Evolutionary conservation across 2,329 filamentous ascomycete genomes (phyloP), one percentile per base, ranked within the genome.

Genomic region (Domatiomyces globalis): DNA sequence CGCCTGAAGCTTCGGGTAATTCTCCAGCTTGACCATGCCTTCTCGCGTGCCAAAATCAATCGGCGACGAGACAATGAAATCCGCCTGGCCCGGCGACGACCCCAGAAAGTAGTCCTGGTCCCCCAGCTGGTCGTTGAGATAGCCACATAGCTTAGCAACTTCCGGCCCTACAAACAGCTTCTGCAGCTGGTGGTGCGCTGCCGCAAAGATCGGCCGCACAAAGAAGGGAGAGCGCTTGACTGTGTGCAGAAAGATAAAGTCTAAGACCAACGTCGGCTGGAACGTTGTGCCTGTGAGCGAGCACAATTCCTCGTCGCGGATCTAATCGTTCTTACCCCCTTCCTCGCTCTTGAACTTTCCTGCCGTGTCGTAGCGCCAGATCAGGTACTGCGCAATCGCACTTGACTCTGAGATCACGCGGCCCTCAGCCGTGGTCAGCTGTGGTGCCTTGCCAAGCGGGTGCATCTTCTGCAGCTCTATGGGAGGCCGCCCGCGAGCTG

Each of bases 371-470:
- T 65, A 66, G 15, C 58, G 64, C 2, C 58, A 52, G 29, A 67
- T 58, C 12, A 67, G 55, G 51, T 67, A 66, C 17, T 58, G 59
- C 1, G 57, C 56, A 19, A 67, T 65, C 12, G 61, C 61, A 18
- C 58, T 49, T n/a, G 57, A 59, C 52, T 67, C 65, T n/a, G 61
- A 56, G 36, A 67, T 58, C 5, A 57, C 49, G 25, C 58, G 50
- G 22, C 22, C 22, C 22, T 25, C 22, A 6, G 2, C 60, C 62
- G 36, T 62, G n/a, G 55, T 52, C 12, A 60, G 50, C 36, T 56
- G 53, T 6, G 89, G 90, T 1, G 86, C 87, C 66, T 94, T 95
- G 54, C 90, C 90, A 4, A 95, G 74, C 0, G 86, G 83, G 62
- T 95, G 88, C 42, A 94, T 71, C 57, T 86, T 74, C 62, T 84